Percentiles rank a stretch among this genome's conserved stretches.
These are phyloP conservation scores for Sarocladium kiliense DNA, from an alignment of 2,329 filamentous ascomycete genomes.

Conservation along the genomic window DNA sequence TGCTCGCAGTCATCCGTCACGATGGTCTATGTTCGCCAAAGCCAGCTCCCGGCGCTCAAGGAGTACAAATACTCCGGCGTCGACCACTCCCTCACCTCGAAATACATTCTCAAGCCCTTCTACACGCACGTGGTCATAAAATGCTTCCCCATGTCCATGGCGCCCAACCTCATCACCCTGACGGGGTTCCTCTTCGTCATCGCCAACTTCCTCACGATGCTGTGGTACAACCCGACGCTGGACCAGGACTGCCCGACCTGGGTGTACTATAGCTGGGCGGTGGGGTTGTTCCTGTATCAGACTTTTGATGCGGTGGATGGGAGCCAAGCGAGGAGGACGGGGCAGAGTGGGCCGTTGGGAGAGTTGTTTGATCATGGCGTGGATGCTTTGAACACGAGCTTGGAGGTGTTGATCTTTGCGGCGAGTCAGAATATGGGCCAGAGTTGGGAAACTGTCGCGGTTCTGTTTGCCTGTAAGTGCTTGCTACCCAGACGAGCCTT, in stretches of 20 bases:
- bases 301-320: conserved; percentile 98
- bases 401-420: conserved; percentile 88
- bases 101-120: conserved; percentile 95
- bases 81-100: conserved; percentile 84
- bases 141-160: conserved; percentile 94
- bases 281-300: conserved; percentile 92
- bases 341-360: conserved; percentile 86
- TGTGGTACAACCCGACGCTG: conserved; percentile 94
- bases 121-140: conserved; percentile 94
- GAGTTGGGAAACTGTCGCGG: conserved; percentile 80
- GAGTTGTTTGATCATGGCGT: conserved; percentile 98
- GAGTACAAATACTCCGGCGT: conserved; percentile 94
- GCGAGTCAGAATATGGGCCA: conserved; percentile 91
- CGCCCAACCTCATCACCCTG: conserved; percentile 81
- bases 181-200: conserved; percentile 88
- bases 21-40: conserved; percentile 95
- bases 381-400: conserved; percentile 91
- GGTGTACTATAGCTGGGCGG: conserved; percentile 91
- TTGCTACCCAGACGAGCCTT: neutral
- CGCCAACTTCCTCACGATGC: conserved; percentile 79
- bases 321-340: conserved; percentile 85
- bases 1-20: too few species aligned
- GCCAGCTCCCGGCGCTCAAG: conserved; percentile 80
- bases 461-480: conserved; percentile 71
- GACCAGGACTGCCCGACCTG: conserved; percentile 90